Base-by-base conservation (phyloP, 1,284 basidiomycete species). In the Phaffia rhodozyma region DNA sequence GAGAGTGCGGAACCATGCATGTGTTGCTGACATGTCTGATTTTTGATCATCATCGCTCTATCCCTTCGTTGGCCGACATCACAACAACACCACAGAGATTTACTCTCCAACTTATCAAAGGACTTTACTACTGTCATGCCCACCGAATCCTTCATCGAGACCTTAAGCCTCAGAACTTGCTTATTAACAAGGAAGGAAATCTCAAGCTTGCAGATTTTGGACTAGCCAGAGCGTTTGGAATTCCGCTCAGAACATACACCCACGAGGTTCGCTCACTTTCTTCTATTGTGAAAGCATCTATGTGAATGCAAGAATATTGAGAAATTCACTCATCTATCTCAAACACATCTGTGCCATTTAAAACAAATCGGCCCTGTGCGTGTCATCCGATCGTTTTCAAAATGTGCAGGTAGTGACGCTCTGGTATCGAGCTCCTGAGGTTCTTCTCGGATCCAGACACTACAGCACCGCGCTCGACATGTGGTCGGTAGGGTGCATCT, bases 341-440 rank as follows among this genome's bases (percentile, higher is more conserved):
- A 4, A 5, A 21, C 20, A 47, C 21, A n/a, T n/a, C n/a, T 4
- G 58, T 29, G 47, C 18, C 29, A 5, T 23, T 18, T n/a, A 30
- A 48, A 27, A 27, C n/a, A 23, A 6, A 20, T 43, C n/a, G 43
- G 30, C 38, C 34, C 18, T 53, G 32, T 9, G 13, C n/a, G 27
- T 21, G 30, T 27, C 20, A 3, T 5, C 27, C 27, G 20, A 32
- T 34, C 64, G 21, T 18, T 30, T 55, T n/a, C n/a, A 2, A 7
- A 43, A 43, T 11, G 13, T 1, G 50, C 72, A 94, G 92, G 92
- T 97, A 55, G 96, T 98, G 53, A 98, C 94, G 13, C 81, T 98
- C 32, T 98, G 94, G 94, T 98, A 98, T 75, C 86, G 94, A 62
- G 91, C 94, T 1, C 94, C 96, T 1, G 94, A 97, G 73, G 94